phyloP scores from a whole-genome alignment of 2,329 filamentous ascomycete species.

The Claviceps purpurea region DNA sequence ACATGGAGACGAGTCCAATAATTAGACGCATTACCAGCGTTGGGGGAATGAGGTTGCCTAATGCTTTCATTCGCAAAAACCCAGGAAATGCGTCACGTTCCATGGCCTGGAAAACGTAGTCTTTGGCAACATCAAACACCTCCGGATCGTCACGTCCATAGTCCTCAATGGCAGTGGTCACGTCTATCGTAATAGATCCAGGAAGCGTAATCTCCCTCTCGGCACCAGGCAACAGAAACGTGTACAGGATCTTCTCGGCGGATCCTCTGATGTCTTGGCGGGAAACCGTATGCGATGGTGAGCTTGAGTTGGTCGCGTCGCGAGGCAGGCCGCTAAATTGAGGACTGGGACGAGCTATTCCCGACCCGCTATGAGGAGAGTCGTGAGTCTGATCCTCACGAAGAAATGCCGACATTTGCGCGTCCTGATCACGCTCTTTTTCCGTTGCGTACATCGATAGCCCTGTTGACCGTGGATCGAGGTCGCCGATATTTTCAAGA shows the following conservation, averaged over 20 bases:
- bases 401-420: conserved; percentile 82
- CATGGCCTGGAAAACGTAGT: conserved; percentile 99
- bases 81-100: conserved; percentile 98
- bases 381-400: conserved; percentile 51
- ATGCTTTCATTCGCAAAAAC: conserved; percentile 84
- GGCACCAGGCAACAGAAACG: conserved; percentile 84
- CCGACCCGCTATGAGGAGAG: conserved; percentile 38
- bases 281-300: conserved; percentile 71
- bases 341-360: conserved; percentile 33
- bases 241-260: conserved; percentile 98
- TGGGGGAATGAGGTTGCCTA: conserved; percentile 88
- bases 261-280: conserved; percentile 82
- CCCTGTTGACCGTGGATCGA: conserved; percentile 43
- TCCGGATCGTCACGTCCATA: conserved; percentile 90
- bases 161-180: conserved; percentile 80
- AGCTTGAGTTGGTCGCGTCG: conserved; percentile 62
- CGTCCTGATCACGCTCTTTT: conserved; percentile 68
- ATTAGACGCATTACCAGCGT: conserved; percentile 79
- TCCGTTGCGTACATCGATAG: conserved; percentile 51
- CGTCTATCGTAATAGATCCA: conserved; percentile 70
- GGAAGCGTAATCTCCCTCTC: conserved; percentile 94
- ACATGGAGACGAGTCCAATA: conserved; percentile 68
- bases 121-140: conserved; percentile 93
- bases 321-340: conserved; percentile 44
- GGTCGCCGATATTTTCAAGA: conserved; percentile 59